Base-by-base conservation (phyloP, 148 eudicot species). In the Hydrangea macrophylla region DNA sequence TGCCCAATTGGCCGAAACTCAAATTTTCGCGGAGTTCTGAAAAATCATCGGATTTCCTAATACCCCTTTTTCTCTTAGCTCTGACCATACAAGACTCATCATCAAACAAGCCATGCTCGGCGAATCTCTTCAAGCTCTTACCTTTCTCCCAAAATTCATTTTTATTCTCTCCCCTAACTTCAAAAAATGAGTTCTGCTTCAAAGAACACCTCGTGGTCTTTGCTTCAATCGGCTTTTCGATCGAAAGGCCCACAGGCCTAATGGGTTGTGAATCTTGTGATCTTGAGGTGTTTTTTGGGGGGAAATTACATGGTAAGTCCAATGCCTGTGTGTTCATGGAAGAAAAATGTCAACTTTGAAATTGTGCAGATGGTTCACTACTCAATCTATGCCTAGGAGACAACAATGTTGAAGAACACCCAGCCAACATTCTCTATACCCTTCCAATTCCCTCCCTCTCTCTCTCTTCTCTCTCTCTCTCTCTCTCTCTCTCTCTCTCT, bases 321-420 rank as follows among this genome's bases (percentile, higher is more conserved):
- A 94, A 80, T 80, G 90, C 88, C 62, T 88, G 96, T 70, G 96
- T 90, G 92, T 92, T 94, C 97, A 94, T 90, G 75, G 96, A 80
- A 73, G 89, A 92, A 73, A 77, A 80, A 82, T 88, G 83, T 50
- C 92, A 89, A 70, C 87, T 80, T 80, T 88, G 88, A 79, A 84
- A 85, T 71, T 87, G 92, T 74, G 86, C 73, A 32, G 91, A 72
- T 81, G 86, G 81, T 83, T 88, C 91, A 79, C 81, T 85, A 62
- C 85, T 83, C 57, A 87, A 78, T 92, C 95, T 81, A 75, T 88
- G 89, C 92, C 91, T 85, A 22, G 89, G 96, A 27, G 96, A 92
- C 86, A 89, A 56, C 74, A 92, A 82, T 92, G 90, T 78, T 22
- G 94, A 88, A 57, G 96, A 85, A 78, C 88, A 92, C 78, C 95